Evolutionary conservation across 2,329 filamentous ascomycete genomes (phyloP).

Genomic region (Leptographium flavum): DNA sequence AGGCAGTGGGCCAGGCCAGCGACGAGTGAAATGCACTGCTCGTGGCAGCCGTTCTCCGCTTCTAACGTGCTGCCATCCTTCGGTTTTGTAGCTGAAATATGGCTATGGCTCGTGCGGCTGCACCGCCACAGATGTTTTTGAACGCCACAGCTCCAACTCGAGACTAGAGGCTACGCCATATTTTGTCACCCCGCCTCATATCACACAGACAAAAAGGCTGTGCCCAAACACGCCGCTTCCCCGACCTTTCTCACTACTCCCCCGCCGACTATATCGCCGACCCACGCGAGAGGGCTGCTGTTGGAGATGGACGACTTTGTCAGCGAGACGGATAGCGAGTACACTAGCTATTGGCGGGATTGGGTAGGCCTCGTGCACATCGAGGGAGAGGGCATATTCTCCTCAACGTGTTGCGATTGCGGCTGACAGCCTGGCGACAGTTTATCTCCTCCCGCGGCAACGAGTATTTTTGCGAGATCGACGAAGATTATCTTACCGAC

Average conservation of each 20-base stretch:
- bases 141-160: no score
- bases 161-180: neutral
- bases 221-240: neutral
- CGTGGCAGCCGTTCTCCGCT: neutral
- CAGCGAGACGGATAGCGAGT: conserved; percentile 96
- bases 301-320: conserved; percentile 88
- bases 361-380: no score
- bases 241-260: neutral
- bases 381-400: no score
- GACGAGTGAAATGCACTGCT: neutral
- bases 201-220: neutral
- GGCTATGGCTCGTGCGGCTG: neutral
- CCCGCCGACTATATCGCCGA: neutral
- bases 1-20: neutral
- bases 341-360: conserved; percentile 98
- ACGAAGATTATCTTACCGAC: conserved; percentile 96
- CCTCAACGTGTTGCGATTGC: neutral
- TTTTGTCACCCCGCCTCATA: neutral
- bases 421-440: conserved; percentile 31
- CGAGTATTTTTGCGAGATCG: conserved; percentile 99
- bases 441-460: conserved; percentile 97
- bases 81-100: neutral
- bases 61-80: neutral
- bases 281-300: neutral
- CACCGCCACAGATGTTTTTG: neutral